These are phyloP conservation scores for Diaporthe vaccinii DNA, from an alignment of 2,329 filamentous ascomycete genomes.

Conservation along the genomic window DNA sequence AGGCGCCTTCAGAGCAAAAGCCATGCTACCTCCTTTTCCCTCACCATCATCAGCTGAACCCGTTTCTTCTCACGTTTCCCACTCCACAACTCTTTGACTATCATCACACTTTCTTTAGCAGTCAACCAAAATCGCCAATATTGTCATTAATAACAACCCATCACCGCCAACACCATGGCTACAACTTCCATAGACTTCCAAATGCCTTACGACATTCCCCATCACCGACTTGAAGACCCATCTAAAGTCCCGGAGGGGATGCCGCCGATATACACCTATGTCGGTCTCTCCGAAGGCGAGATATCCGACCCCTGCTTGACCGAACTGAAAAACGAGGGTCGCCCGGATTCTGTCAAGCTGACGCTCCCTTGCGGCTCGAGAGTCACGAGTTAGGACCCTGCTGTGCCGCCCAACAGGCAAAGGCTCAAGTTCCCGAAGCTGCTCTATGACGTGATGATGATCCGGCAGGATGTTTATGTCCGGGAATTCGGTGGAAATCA, in stretches of 20 bases:
- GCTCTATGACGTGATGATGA: constrained; percentile 75
- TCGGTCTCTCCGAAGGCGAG: neutral
- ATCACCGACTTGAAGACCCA: neutral
- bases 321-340: neutral
- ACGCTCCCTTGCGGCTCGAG: neutral
- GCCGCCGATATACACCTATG: neutral
- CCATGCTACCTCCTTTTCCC: neutral
- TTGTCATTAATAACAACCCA: neutral
- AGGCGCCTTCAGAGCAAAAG: too few species aligned
- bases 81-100: too few species aligned
- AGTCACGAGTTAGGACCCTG: constrained; percentile 62
- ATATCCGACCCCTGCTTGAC: neutral
- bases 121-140: neutral
- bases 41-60: neutral
- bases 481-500: constrained; percentile 62
- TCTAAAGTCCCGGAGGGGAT: too few species aligned
- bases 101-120: neutral
- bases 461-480: constrained; percentile 73
- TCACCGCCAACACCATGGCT: neutral
- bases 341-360: neutral
- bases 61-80: neutral
- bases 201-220: neutral
- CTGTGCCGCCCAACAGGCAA: constrained; percentile 58
- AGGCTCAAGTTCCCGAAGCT: constrained; percentile 60
- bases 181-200: neutral